Conservation (phyloP, 1,284 basidiomycete species). For the Apiotrichum siamense region DNA sequence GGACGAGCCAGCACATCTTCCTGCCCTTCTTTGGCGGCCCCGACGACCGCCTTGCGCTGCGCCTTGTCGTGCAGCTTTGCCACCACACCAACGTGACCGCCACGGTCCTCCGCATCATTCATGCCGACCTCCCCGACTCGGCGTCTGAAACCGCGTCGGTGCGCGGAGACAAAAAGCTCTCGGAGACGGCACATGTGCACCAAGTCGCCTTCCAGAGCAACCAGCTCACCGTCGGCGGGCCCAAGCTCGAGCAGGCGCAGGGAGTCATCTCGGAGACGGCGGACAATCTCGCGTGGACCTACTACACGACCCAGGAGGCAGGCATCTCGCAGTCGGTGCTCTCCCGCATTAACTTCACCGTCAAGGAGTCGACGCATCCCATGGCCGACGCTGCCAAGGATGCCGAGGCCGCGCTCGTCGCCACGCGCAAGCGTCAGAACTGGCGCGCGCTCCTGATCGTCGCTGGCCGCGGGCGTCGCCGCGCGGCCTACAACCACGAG, state of each 20-base stretch:
- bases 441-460: slow-evolving; percentile 57
- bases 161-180: slow-evolving; percentile 16
- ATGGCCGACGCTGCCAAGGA: slow-evolving; percentile 55
- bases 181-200: slow-evolving; percentile 34
- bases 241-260: slow-evolving; percentile 28
- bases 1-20: slow-evolving; percentile 60
- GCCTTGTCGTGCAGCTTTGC: slow-evolving; percentile 73
- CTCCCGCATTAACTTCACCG: slow-evolving; percentile 29
- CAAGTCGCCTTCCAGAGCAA: slow-evolving; percentile 40
- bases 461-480: slow-evolving; percentile 62
- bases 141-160: slow-evolving; percentile 49
- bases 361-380: slow-evolving; percentile 30
- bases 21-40: slow-evolving; percentile 87
- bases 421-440: slow-evolving; percentile 50
- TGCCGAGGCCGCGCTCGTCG: slow-evolving; percentile 50
- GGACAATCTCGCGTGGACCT: slow-evolving; percentile 47
- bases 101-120: slow-evolving; percentile 59
- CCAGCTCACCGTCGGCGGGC: slow-evolving; percentile 38
- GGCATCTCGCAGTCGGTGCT: slow-evolving; percentile 21
- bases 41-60: slow-evolving; percentile 77
- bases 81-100: slow-evolving; percentile 58
- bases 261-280: slow-evolving; percentile 45
- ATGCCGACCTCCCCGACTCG: slow-evolving; percentile 14
- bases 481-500: slow-evolving; percentile 56
- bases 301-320: slow-evolving; percentile 29